These are phyloP conservation scores for Ophiocytium majus DNA, from an alignment of 352 stramenopile species.

Conservation along the genomic window DNA sequence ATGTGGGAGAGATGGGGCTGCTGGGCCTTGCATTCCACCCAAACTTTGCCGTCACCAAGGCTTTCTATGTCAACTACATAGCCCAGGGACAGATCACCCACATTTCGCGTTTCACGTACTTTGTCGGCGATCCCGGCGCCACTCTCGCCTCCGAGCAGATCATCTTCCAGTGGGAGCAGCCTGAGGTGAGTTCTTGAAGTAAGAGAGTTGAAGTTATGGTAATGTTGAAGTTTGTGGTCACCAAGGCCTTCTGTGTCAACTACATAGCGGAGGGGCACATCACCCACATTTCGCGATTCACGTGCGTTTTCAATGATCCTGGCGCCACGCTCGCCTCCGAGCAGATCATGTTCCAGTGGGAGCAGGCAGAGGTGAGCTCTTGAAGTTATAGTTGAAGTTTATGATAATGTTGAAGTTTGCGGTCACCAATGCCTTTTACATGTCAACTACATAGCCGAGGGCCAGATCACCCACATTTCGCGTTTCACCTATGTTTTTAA, in stretches of 20 bases:
- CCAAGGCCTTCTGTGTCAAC: conserved; percentile 3
- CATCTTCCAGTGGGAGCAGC: neutral
- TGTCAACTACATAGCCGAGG: neutral
- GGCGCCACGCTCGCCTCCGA: neutral
- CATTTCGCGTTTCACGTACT: neutral
- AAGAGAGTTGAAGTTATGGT: no score
- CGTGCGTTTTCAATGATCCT: neutral
- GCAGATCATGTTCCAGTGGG: neutral
- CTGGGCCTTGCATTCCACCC: conserved; percentile 9
- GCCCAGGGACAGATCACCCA: neutral
- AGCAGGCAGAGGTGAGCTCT: no score
- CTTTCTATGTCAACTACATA: neutral
- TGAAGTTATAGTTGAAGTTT: no score
- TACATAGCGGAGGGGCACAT: neutral
- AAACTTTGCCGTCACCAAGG: conserved; percentile 15
- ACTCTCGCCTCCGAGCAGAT: neutral
- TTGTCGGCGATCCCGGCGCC: neutral
- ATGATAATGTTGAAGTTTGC: no score
- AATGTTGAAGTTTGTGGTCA: conserved; percentile 2
- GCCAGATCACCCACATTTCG: neutral
- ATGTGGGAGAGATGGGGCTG: neutral
- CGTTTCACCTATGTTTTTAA: neutral
- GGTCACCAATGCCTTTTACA: neutral
- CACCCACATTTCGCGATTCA: neutral
- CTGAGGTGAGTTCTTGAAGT: no score